Evolutionary conservation across 257 asterid species (phyloP).

Genomic region (Henckelia pumila): DNA sequence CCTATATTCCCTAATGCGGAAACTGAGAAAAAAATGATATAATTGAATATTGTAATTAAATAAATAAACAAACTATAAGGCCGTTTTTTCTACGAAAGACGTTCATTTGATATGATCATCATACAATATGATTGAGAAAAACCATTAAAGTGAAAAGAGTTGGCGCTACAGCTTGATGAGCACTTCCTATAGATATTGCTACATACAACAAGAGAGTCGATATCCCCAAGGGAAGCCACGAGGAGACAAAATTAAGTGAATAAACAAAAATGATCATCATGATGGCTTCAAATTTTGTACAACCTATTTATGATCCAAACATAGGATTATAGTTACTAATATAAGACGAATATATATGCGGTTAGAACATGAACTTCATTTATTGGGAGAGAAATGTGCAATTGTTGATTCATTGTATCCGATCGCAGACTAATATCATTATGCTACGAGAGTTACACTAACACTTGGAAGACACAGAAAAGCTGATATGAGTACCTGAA

Average conservation of each 20-base stretch:
- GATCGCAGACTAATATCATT: neutral
- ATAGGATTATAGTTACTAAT: too few relatives aligned
- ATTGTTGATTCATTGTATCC: slow-evolving; percentile 6
- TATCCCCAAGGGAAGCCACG: slow-evolving; percentile 50
- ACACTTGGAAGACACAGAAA: slow-evolving; percentile 4
- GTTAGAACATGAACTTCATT: neutral
- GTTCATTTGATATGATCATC: slow-evolving; percentile 77
- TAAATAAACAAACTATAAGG: slow-evolving; percentile 18
- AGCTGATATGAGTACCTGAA: slow-evolving; percentile 58
- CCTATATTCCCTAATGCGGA: too few relatives aligned
- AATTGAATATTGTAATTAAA: too few relatives aligned
- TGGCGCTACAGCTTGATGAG: slow-evolving; percentile 95
- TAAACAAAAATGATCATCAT: neutral
- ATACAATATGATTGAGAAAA: slow-evolving; percentile 83
- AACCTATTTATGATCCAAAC: neutral
- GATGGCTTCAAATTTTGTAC: neutral
- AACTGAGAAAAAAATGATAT: too few relatives aligned
- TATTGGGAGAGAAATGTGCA: too few relatives aligned
- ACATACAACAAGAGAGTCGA: slow-evolving; percentile 74
- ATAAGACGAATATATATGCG: neutral
- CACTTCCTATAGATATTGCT: slow-evolving; percentile 87
- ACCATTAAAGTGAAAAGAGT: slow-evolving; percentile 70
- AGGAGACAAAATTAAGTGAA: slow-evolving; percentile 10
- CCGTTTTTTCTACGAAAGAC: slow-evolving; percentile 55
- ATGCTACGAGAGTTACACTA: neutral